Evolutionary conservation across 768 basidiomycete genomes (phyloP), one percentile per base, ranked within the genome.

Genomic region (Pleurotus platypus): DNA sequence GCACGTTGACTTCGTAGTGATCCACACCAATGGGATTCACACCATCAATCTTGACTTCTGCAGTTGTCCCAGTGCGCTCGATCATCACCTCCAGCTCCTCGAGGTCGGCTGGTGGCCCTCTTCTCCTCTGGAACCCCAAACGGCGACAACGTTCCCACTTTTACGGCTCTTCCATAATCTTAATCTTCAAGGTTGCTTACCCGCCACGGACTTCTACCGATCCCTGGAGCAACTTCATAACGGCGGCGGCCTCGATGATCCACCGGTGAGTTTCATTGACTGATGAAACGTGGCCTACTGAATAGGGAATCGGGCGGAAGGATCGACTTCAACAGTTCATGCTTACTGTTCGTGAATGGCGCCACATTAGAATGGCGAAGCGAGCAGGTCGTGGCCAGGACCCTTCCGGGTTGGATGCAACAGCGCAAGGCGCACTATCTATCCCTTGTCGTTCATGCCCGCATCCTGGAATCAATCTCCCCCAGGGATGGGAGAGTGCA

Each of bases 161-260:
- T 57, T 70, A 2, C 46, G 57, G 0, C 47, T 54, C 11, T 67
- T 69, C 39, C 68, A 67, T 11, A 57, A 38, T 1, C 11, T 63
- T 1, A 66, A 63, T 35, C 48, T 64, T 1, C 59, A 65, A 46
- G 62, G 54, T 1, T 56, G 59, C 13, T 20, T 61, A 1, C 47
- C 65, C 0, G 57, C 63, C 6, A 60, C 48, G 5, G 64, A 67
- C 55, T 67, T 64, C 24, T 69, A 66, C 37, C 56, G 50, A 3
- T n/a, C 61, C 2, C 26, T 67, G 22, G 60, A 30, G 30, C 30
- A 30, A 30, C 27, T 8, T 30, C 30, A 30, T 30, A 30, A 30
- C 7, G 27, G 27, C 27, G 7, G 27, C 7, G 27, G 27, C 27
- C 27, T 8, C 30, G 30, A 30, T 30, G 30, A 30, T 30, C 30